A percentile compares a stretch with the other conserved stretches of the same genome.
These are phyloP conservation scores for Saccharomycopsis selenospora DNA, from an alignment of 805 yeast genomes.

Conservation along the genomic window DNA sequence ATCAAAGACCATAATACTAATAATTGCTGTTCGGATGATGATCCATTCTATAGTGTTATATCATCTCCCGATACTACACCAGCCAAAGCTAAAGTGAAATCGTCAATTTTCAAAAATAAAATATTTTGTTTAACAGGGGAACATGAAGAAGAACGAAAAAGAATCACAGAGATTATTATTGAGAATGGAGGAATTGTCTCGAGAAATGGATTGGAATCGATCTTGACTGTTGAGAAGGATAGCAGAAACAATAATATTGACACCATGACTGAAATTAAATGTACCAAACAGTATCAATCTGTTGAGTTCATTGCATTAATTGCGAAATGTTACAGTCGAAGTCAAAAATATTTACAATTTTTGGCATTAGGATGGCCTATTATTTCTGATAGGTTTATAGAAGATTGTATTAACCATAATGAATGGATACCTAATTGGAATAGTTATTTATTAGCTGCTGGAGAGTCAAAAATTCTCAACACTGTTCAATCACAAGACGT, in stretches of 20 bases:
- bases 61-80: constrained; percentile 20
- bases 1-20: neutral
- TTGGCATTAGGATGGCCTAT: constrained; percentile 85
- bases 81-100: constrained; percentile 14
- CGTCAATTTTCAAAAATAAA: constrained; percentile 20
- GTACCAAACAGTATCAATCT: constrained; percentile 16
- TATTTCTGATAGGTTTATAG: constrained; percentile 49
- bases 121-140: constrained; percentile 20
- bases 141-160: constrained; percentile 6
- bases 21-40: neutral
- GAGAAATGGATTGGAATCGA: constrained; percentile 29
- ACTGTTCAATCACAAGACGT: constrained; percentile 44
- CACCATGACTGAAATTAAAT: constrained; percentile 11
- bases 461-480: constrained; percentile 46
- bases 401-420: constrained; percentile 37
- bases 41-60: constrained; percentile 9
- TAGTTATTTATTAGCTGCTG: constrained; percentile 63
- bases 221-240: constrained; percentile 22
- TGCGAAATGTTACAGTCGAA: constrained; percentile 51
- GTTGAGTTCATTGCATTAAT: constrained; percentile 59
- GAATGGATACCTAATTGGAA: constrained; percentile 35
- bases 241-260: constrained; percentile 9
- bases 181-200: constrained; percentile 33
- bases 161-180: constrained; percentile 8
- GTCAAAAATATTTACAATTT: constrained; percentile 69